Evolutionary conservation across 768 basidiomycete genomes (phyloP).

Genomic region (Lactifluus volemus): DNA sequence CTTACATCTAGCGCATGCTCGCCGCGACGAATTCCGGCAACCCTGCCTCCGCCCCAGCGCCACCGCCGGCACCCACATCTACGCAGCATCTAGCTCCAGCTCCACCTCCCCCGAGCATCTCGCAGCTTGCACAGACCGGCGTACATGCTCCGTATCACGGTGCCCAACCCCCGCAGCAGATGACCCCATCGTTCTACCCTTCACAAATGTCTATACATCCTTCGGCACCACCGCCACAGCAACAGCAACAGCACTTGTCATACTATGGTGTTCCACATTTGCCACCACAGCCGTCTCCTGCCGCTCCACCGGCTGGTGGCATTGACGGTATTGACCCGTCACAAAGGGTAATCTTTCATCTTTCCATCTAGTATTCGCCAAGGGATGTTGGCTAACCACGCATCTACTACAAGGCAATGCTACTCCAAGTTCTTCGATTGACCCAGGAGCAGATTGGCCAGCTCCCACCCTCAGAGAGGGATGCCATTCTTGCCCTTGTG

Average conservation of each 20-base stretch:
- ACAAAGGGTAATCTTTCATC: constrained; percentile 13
- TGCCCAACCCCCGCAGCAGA: constrained; percentile 18
- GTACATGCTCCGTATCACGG: constrained; percentile 18
- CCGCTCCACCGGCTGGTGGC: constrained; percentile 24
- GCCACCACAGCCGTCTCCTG: constrained; percentile 30
- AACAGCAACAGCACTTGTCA: constrained; percentile 23
- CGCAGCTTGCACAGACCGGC: constrained; percentile 20
- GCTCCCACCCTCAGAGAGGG: constrained; percentile 68
- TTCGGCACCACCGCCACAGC: constrained; percentile 26
- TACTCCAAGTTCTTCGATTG: constrained; percentile 78
- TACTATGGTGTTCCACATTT: constrained; percentile 23
- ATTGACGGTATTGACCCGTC: constrained; percentile 17
- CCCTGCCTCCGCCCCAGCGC: constrained; percentile 5
- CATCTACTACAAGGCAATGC: constrained; percentile 48
- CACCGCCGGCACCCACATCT: constrained; percentile 18
- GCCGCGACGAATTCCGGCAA: constrained; percentile 28
- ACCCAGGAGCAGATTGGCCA: constrained; percentile 77
- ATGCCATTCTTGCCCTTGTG: constrained; percentile 44
- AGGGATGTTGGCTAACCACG: background rate
- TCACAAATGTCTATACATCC: constrained; percentile 26
- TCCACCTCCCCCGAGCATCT: constrained; percentile 20
- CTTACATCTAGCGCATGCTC: constrained; percentile 38
- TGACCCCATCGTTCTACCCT: constrained; percentile 20
- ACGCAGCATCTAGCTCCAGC: constrained; percentile 21
- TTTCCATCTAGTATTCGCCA: constrained; percentile 5